Evolutionary conservation across 2,329 filamentous ascomycete species (phyloP), one percentile per base, ranked within the genome.

Genomic region (Hyphodiscus sp.): DNA sequence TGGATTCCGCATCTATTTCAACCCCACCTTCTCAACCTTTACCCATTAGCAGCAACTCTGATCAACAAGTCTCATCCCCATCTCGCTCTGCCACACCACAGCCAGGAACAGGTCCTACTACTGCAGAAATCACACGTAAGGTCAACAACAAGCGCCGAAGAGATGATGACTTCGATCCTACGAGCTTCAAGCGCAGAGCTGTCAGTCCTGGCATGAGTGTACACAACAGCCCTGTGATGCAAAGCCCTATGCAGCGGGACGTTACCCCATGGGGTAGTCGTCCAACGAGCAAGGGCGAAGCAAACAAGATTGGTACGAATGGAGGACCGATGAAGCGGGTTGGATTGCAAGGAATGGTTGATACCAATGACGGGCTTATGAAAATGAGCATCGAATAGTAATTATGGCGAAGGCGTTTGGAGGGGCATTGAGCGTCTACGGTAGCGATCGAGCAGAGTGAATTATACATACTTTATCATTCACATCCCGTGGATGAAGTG

Each of bases 171-270:
- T 86, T 96, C 53, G 91, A 97, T 67, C 86, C 89, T 1, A 80
- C 85, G 41, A 88, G 86, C 57, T 91, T 96, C 74, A 97, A 97
- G 72, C 82, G 92, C 16, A 82, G 92, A 44, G 92, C 92, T 20
- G 92, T 97, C 2, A 94, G 88, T 55, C 92, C 92, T 0, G 89
- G 91, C 16, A 85, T 96, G 77, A 95, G 90, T 68, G 86, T 87
- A 1, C 90, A 95, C 64, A 95, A 92, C 70, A 95, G 89, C 57
- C 92, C 92, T 1, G 78, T 96, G 38, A 81, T 92, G 62, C 89
- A 96, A 67, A 92, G 88, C 52, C 90, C 91, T 1, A 80, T 87
- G 59, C 84, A 92, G 66, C 79, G 85, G 47, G 88, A 91, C 59
- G 74, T 74, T 44, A 79, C 77, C 49, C 78, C 85, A 0, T 91